Conservation (phyloP, 1,284 basidiomycete species). For the Moesziomyces sp. region DNA sequence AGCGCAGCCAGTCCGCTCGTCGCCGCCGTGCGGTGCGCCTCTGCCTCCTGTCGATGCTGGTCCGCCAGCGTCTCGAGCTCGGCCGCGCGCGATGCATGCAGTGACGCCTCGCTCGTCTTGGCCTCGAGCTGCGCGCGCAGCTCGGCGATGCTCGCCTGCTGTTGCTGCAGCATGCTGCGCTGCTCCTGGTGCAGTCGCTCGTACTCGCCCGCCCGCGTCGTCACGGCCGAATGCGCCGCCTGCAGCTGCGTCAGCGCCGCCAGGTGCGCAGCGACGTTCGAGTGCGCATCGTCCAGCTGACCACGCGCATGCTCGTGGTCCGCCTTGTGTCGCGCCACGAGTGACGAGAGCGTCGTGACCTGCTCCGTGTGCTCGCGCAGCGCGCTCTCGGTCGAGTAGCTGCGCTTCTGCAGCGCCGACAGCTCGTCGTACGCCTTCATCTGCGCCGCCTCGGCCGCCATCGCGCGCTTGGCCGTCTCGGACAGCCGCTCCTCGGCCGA, state of each 20-base stretch:
- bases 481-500: slow-evolving; percentile 82
- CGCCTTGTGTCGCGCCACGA: slow-evolving; percentile 80
- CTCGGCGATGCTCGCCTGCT: slow-evolving; percentile 77
- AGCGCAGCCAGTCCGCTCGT: slow-evolving; percentile 59
- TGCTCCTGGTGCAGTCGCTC: slow-evolving; percentile 75
- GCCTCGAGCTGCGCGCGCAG: slow-evolving; percentile 77
- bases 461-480: slow-evolving; percentile 84
- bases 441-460: slow-evolving; percentile 83
- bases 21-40: slow-evolving; percentile 60
- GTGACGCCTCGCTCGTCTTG: slow-evolving; percentile 47
- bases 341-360: slow-evolving; percentile 79
- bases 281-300: slow-evolving; percentile 75
- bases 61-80: slow-evolving; percentile 77
- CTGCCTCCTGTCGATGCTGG: slow-evolving; percentile 70
- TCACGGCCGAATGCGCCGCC: slow-evolving; percentile 79
- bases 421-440: slow-evolving; percentile 78
- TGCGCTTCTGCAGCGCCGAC: slow-evolving; percentile 78
- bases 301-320: slow-evolving; percentile 77
- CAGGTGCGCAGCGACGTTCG: slow-evolving; percentile 80
- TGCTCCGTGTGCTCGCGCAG: slow-evolving; percentile 83
- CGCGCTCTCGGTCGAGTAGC: slow-evolving; percentile 75
- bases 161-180: slow-evolving; percentile 58
- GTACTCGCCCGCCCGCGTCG: slow-evolving; percentile 82
- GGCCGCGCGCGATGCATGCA: slow-evolving; percentile 78
- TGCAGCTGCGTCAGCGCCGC: slow-evolving; percentile 86